Evolutionary conservation across 805 yeast genomes (phyloP).

Genomic region (Pichia rugopelliculosa): DNA sequence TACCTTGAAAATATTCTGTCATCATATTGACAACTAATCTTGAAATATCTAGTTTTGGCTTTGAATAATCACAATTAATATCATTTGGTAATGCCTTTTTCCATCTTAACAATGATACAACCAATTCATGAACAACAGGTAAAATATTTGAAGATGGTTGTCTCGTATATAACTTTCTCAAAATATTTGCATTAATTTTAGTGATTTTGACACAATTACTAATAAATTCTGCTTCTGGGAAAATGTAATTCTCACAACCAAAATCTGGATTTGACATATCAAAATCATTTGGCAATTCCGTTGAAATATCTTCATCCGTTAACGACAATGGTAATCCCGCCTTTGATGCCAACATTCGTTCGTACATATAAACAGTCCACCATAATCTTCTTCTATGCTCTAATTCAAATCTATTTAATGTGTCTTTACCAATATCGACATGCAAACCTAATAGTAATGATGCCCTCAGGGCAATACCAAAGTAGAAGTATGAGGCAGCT

Average conservation of each 20-base stretch:
- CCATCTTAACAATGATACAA: constrained; percentile 61
- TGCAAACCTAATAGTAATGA: constrained; percentile 72
- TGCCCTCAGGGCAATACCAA: constrained; percentile 68
- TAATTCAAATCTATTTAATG: constrained; percentile 42
- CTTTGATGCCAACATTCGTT: constrained; percentile 72
- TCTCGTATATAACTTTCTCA: constrained; percentile 62
- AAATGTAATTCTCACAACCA: constrained; percentile 57
- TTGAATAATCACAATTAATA: constrained; percentile 54
- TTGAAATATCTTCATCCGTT: constrained; percentile 74
- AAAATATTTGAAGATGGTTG: constrained; percentile 72
- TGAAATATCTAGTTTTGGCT: constrained; percentile 47
- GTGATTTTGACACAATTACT: constrained; percentile 73
- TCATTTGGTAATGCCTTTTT: constrained; percentile 57
- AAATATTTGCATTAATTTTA: constrained; percentile 66
- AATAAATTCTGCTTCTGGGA: constrained; percentile 73
- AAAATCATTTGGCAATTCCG: constrained; percentile 67
- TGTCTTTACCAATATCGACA: constrained; percentile 70
- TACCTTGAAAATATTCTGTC: constrained; percentile 80
- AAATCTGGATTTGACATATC: constrained; percentile 56
- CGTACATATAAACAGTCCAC: constrained; percentile 36
- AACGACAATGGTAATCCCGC: constrained; percentile 76
- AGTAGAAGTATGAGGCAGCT: constrained; percentile 71
- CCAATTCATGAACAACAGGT: constrained; percentile 65
- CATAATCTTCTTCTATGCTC: constrained; percentile 39
- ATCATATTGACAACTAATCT: constrained; percentile 65